A percentile compares a stretch with the other conserved stretches of the same genome.
phyloP scores from a whole-genome alignment of 371 early-diverging fungal genomes.

The Syncephalis plumigaleata region DNA sequence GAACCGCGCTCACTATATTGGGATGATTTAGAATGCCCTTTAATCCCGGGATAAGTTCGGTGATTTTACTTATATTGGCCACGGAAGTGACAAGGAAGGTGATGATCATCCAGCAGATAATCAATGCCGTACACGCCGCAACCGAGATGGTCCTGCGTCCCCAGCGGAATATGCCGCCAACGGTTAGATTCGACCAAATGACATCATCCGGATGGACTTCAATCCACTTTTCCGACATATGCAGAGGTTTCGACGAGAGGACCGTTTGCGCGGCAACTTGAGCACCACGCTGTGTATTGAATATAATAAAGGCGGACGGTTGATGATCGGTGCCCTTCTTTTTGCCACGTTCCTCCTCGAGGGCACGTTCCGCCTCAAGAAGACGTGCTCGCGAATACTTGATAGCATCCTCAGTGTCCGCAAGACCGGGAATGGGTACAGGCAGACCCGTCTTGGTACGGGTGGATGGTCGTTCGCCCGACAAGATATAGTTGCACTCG shows the following conservation, averaged over 20 bases:
- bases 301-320: conserved; percentile 64
- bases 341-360: conserved; percentile 17
- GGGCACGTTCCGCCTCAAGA: conserved; percentile 26
- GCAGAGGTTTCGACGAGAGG: conserved; percentile 38
- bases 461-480: conserved; percentile 5
- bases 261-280: conserved; percentile 70
- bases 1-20: conserved; percentile 34
- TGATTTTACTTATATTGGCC: conserved; percentile 38
- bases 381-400: conserved; percentile 31
- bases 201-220: conserved; percentile 59
- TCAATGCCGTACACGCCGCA: conserved; percentile 24
- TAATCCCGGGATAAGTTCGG: conserved; percentile 25
- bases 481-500: conserved; percentile 10
- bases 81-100: conserved; percentile 39
- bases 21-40: conserved; percentile 12
- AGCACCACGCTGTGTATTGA: conserved; percentile 56
- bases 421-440: conserved; percentile 22
- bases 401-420: conserved; percentile 52
- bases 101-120: conserved; percentile 40
- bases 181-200: conserved; percentile 65
- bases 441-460: conserved; percentile 2
- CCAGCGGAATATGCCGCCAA: conserved; percentile 30
- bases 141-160: conserved; percentile 29
- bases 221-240: conserved; percentile 42
- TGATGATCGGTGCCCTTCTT: conserved; percentile 11